Evolutionary conservation across 2,329 filamentous ascomycete species (phyloP).

Genomic region (Tolypocladium inflatum): DNA sequence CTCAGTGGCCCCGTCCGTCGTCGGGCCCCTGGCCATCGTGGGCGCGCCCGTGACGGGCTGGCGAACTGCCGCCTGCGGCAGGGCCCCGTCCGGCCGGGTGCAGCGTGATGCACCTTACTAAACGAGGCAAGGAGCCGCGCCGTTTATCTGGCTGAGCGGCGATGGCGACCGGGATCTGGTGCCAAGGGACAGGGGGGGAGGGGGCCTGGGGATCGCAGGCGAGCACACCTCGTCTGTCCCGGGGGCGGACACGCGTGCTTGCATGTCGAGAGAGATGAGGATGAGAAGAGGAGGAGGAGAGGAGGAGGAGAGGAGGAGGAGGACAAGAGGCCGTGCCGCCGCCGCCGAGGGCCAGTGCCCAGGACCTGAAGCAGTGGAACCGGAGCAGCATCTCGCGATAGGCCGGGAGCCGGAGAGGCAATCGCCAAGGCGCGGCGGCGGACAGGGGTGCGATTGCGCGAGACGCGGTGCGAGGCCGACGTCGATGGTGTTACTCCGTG

Average conservation of each 20-base stretch:
- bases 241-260: neutral
- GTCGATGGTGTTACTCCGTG: neutral
- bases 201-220: neutral
- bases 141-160: neutral
- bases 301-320: no score
- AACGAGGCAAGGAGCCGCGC: slow-evolving; percentile 1
- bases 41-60: neutral
- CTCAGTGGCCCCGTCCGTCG: neutral
- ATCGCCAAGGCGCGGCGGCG: neutral
- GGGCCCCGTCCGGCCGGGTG: neutral
- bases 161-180: neutral
- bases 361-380: neutral
- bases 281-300: no score
- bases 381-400: neutral
- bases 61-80: neutral
- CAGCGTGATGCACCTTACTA: neutral
- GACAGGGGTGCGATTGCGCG: neutral
- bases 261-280: no score
- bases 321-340: no score
- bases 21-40: neutral
- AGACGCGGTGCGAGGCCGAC: neutral
- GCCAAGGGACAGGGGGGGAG: neutral
- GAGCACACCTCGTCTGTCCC: neutral
- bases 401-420: neutral
- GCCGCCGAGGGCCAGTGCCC: no score